Evolutionary conservation across 1,139 yeast genomes (phyloP).

Genomic region (Saccharomycopsis crataegensis): DNA sequence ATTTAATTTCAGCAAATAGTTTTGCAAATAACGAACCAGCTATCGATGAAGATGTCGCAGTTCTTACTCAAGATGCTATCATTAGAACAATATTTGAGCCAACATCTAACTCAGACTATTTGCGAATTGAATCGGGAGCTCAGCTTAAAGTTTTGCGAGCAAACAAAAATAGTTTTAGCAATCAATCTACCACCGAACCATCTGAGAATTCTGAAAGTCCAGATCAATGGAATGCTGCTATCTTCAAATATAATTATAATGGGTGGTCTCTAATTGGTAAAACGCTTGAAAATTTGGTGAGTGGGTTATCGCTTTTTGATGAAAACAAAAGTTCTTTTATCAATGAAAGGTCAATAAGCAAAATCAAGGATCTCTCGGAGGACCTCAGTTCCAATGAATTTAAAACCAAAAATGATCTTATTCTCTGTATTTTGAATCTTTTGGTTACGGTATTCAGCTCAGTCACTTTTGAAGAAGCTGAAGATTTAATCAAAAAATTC

Average conservation of each 20-base stretch:
- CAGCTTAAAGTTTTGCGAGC: conserved; percentile 53
- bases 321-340: neutral
- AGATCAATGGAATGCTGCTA: conserved; percentile 39
- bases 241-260: conserved; percentile 66
- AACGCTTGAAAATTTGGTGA: conserved; percentile 55
- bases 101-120: conserved; percentile 32
- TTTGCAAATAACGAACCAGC: neutral
- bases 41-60: conserved; percentile 28
- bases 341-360: neutral
- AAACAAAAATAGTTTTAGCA: neutral
- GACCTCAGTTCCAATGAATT: neutral
- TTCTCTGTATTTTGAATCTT: conserved; percentile 45
- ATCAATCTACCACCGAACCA: neutral
- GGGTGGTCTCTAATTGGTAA: conserved; percentile 89
- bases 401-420: conserved; percentile 29
- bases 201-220: neutral
- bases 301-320: conserved; percentile 24
- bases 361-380: neutral
- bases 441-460: conserved; percentile 42
- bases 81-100: conserved; percentile 36
- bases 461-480: conserved; percentile 35
- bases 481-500: conserved; percentile 43
- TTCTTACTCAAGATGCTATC: conserved; percentile 32
- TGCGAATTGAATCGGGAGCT: conserved; percentile 47
- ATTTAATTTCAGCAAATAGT: neutral